Evolutionary conservation across 495 filamentous ascomycete species (phyloP).

Genomic region (Aspergillus ostianus): DNA sequence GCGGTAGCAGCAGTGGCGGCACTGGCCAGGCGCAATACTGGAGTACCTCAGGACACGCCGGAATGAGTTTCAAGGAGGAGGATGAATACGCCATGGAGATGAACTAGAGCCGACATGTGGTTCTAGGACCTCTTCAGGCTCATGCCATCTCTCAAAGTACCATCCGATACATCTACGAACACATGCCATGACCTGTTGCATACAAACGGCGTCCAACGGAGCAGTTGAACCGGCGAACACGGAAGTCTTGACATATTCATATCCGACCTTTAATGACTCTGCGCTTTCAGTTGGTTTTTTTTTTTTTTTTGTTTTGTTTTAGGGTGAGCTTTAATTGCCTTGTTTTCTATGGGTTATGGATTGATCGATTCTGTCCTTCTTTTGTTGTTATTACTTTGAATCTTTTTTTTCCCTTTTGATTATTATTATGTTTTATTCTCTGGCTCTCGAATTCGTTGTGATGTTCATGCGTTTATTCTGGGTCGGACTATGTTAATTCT

Average conservation of each 20-base stretch:
- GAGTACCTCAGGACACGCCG: slow-evolving; percentile 64
- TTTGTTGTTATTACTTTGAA: slow-evolving; percentile 17
- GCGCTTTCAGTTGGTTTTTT: slow-evolving; percentile 9
- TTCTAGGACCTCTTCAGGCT: neutral
- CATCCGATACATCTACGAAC: slow-evolving; percentile 17
- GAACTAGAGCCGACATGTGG: slow-evolving; percentile 33
- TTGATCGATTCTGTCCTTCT: slow-evolving; percentile 14
- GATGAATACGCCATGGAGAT: slow-evolving; percentile 87
- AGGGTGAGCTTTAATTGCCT: slow-evolving; percentile 16
- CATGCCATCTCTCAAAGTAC: neutral
- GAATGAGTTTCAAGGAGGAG: slow-evolving; percentile 84
- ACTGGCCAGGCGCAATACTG: slow-evolving; percentile 63
- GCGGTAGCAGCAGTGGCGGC: slow-evolving; percentile 51
- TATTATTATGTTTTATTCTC: slow-evolving; percentile 22
- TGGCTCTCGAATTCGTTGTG: neutral
- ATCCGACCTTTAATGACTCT: slow-evolving; percentile 15
- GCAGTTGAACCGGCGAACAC: slow-evolving; percentile 32
- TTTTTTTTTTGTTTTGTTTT: no score
- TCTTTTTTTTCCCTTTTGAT: slow-evolving; percentile 15
- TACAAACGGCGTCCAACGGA: slow-evolving; percentile 39
- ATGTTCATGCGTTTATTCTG: neutral
- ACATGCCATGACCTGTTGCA: slow-evolving; percentile 38
- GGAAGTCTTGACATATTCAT: slow-evolving; percentile 28
- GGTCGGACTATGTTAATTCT: slow-evolving; percentile 18
- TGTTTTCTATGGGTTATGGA: neutral